Base-by-base conservation (phyloP, 345 rosid genomes). In the Rhodomyrtus tomentosa region DNA sequence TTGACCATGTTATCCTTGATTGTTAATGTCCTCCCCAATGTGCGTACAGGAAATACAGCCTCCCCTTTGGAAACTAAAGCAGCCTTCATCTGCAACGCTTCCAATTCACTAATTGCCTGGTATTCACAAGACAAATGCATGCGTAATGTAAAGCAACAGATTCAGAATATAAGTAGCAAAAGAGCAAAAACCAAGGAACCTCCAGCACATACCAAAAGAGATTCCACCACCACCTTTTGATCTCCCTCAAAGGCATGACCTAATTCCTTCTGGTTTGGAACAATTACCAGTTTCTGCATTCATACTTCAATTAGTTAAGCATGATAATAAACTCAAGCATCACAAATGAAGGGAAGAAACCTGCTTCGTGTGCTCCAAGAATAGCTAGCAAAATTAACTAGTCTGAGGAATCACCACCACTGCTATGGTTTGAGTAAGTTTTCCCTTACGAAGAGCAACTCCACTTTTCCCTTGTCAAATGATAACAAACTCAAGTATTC, bases 71-170 rank as follows among this genome's bases (percentile, higher is more conserved):
- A 85, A 82, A 94, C 98, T 85, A 96, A 82, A 40, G 90, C n/a
- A 50, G 94, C 92, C 84, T 94, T 96, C 98, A 96, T 93, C 86
- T 90, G 91, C 91, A 96, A 68, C 59, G 99, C 99, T 92, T 96
- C 99, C 88, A 92, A 85, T 88, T 96, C 98, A 50, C 86, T 88
- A 98, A 96, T 95, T 54, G 95, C 96, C 99, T 96, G 86, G 79
- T 20, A 86, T 6, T 25, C 76, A 84, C 9, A 72, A 48, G 36
- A 38, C 53, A 55, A 55, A 29, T n/a, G 51, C 53, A 51, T 1
- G 53, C 20, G 5, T 40, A 40, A 4, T 40, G 42, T 40, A 40
- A 40, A 40, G 42, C 42, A 3, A 40, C 42, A 40, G 42, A 40
- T 40, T 40, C 42, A 5, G 42, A 40, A 40, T 40, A 40, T 40